Conservation (phyloP, 2,329 filamentous ascomycete species). For the Chrysoporthe cubensis region DNA sequence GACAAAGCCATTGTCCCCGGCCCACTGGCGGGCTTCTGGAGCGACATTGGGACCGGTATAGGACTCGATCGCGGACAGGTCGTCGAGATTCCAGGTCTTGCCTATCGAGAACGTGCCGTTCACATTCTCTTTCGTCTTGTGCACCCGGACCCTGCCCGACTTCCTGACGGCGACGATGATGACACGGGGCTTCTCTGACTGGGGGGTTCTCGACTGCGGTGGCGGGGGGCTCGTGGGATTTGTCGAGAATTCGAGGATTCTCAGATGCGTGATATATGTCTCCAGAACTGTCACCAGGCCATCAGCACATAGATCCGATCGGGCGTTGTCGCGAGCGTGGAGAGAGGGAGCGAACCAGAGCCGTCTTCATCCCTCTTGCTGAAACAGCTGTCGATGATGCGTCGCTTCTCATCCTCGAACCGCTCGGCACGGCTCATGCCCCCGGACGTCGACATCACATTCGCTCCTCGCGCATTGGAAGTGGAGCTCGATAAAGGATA, state of each 20-base stretch:
- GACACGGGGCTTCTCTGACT: slow-evolving; percentile 83
- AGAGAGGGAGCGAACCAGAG: slow-evolving; percentile 62
- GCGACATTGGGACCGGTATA: slow-evolving; percentile 67
- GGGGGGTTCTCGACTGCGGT: slow-evolving; percentile 68
- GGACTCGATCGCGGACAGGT: slow-evolving; percentile 81
- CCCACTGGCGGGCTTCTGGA: slow-evolving; percentile 72
- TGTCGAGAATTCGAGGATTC: slow-evolving; percentile 82
- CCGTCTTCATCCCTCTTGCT: slow-evolving; percentile 86
- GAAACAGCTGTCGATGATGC: slow-evolving; percentile 95
- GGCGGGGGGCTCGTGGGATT: slow-evolving; percentile 86
- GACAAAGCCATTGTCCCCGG: slow-evolving; percentile 79
- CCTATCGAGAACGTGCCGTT: slow-evolving; percentile 96
- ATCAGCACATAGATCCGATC: slow-evolving; percentile 26
- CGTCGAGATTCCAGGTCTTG: slow-evolving; percentile 97
- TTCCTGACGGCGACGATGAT: slow-evolving; percentile 94
- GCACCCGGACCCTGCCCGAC: slow-evolving; percentile 89
- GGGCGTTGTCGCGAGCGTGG: background rate
- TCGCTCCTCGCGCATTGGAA: slow-evolving; percentile 15
- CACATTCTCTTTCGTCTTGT: slow-evolving; percentile 94
- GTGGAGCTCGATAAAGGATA: background rate
- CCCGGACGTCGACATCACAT: slow-evolving; percentile 23
- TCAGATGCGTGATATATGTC: slow-evolving; percentile 97
- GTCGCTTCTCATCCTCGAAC: slow-evolving; percentile 95
- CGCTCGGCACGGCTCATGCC: slow-evolving; percentile 66
- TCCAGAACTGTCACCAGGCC: slow-evolving; percentile 65